Conservation (phyloP, 2,329 filamentous ascomycete species). For the Alternaria gaisen region DNA sequence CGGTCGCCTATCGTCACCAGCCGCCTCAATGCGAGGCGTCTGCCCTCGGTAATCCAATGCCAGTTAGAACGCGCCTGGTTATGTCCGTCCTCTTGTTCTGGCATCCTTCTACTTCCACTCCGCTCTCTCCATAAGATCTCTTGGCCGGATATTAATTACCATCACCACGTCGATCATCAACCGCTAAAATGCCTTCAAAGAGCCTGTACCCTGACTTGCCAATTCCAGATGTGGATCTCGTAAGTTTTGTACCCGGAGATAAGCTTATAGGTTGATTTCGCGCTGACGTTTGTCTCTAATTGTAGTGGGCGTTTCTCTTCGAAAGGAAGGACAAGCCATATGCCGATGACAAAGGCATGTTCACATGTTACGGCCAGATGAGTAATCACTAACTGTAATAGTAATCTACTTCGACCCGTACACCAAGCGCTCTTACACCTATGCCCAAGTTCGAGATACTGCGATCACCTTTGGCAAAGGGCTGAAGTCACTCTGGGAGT, state of each 20-base stretch:
- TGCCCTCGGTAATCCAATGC: conserved; percentile 22
- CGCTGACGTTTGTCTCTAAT: conserved; percentile 1
- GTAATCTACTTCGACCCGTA: conserved; percentile 81
- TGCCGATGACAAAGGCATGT: conserved; percentile 75
- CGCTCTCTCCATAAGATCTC: conserved; percentile 8
- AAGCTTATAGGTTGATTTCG: conserved; percentile 5
- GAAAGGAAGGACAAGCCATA: conserved; percentile 71
- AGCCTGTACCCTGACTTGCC: conserved; percentile 71
- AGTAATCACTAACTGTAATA: conserved; percentile 48
- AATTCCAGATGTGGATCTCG: conserved; percentile 76
- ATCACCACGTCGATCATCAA: conserved; percentile 5
- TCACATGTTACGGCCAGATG: background rate
- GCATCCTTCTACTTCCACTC: conserved; percentile 13
- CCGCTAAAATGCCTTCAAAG: conserved; percentile 70
- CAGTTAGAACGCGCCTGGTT: conserved; percentile 11
- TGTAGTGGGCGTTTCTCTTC: conserved; percentile 76
- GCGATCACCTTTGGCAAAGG: conserved; percentile 83
- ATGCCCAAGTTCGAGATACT: conserved; percentile 68
- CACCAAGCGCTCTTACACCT: conserved; percentile 75
- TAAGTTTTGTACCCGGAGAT: conserved; percentile 5
- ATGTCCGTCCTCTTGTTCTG: conserved; percentile 17
- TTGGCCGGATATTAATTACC: background rate
- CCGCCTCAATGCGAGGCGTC: conserved; percentile 17
- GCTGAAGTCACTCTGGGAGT: conserved; percentile 76
- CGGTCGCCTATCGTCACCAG: conserved; percentile 22